Evolutionary conservation across 441 rosid species (phyloP).

Genomic region (Syzygium malaccense): DNA sequence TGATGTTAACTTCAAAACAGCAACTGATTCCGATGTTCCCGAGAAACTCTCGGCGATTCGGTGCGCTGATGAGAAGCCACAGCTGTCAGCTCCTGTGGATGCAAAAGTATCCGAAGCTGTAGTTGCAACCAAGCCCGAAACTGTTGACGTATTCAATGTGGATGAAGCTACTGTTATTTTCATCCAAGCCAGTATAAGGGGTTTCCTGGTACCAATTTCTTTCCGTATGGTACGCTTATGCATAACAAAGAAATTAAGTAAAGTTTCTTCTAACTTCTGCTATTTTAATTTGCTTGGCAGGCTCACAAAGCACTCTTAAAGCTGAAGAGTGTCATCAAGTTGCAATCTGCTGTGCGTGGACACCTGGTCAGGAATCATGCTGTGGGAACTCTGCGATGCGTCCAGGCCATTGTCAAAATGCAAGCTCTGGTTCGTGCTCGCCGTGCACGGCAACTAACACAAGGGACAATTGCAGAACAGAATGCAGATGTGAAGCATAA

Average conservation of each 20-base stretch:
- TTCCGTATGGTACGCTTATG: background rate
- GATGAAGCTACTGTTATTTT: slow-evolving; percentile 47
- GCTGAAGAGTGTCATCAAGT: slow-evolving; percentile 63
- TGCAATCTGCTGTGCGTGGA: slow-evolving; percentile 95
- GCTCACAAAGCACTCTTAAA: slow-evolving; percentile 55
- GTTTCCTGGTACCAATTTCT: slow-evolving; percentile 41
- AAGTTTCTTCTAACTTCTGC: background rate
- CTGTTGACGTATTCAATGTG: slow-evolving; percentile 13
- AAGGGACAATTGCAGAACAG: slow-evolving; percentile 12
- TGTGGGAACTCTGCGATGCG: slow-evolving; percentile 71
- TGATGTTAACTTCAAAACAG: slow-evolving; percentile 33
- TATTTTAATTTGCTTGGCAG: slow-evolving; percentile 24
- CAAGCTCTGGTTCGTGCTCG: slow-evolving; percentile 81
- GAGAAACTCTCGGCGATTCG: slow-evolving; percentile 30
- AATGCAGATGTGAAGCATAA: slow-evolving; percentile 12
- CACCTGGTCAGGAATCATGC: slow-evolving; percentile 87
- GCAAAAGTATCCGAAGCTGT: slow-evolving; percentile 12
- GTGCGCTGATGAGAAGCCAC: slow-evolving; percentile 37
- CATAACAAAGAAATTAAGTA: background rate
- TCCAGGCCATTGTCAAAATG: slow-evolving; percentile 88
- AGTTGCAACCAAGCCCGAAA: slow-evolving; percentile 9
- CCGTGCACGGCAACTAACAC: slow-evolving; percentile 28
- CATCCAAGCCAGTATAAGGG: slow-evolving; percentile 63
- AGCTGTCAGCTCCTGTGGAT: slow-evolving; percentile 19
- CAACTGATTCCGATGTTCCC: slow-evolving; percentile 19